These are phyloP conservation scores for Goffeauzyma gilvescens DNA, from an alignment of 768 basidiomycete species.

Conservation along the genomic window DNA sequence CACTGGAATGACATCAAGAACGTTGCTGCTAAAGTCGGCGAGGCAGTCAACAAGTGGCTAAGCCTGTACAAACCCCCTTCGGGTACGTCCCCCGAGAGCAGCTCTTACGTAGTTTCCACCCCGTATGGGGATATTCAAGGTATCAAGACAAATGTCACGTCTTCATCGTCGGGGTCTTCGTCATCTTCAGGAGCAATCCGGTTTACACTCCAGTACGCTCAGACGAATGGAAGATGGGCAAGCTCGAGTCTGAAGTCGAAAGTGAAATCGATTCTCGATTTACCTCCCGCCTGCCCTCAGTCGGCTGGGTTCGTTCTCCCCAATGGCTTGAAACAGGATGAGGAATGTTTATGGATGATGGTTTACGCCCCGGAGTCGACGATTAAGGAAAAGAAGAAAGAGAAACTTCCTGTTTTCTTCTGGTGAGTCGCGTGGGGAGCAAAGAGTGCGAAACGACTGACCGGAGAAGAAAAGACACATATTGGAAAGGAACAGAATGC, in stretches of 20 bases:
- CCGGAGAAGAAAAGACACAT: not conserved
- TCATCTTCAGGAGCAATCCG: not conserved
- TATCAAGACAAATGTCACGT: not conserved
- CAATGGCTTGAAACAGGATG: slow-evolving; percentile 35
- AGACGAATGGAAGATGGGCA: not conserved
- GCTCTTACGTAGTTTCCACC: not conserved
- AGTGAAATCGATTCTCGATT: not conserved
- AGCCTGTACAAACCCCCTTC: no score
- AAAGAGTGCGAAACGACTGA: not conserved
- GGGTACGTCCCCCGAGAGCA: no score
- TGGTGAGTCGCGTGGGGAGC: slow-evolving; percentile 17
- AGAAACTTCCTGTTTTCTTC: slow-evolving; percentile 25
- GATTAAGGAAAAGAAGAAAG: slow-evolving; percentile 31
- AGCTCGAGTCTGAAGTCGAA: not conserved
- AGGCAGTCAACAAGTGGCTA: no score
- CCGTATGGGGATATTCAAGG: not conserved
- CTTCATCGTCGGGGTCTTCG: no score
- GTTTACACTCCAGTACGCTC: not conserved
- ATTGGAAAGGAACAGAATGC: not conserved
- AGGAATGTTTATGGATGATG: slow-evolving; percentile 67
- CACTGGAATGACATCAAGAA: no score
- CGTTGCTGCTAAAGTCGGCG: no score
- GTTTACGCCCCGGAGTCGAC: slow-evolving; percentile 45
- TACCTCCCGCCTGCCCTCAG: slow-evolving; percentile 1
- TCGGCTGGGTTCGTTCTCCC: not conserved